Evolutionary conservation across 139 green algal species (phyloP).

Genomic region (Chlorella sp.): DNA sequence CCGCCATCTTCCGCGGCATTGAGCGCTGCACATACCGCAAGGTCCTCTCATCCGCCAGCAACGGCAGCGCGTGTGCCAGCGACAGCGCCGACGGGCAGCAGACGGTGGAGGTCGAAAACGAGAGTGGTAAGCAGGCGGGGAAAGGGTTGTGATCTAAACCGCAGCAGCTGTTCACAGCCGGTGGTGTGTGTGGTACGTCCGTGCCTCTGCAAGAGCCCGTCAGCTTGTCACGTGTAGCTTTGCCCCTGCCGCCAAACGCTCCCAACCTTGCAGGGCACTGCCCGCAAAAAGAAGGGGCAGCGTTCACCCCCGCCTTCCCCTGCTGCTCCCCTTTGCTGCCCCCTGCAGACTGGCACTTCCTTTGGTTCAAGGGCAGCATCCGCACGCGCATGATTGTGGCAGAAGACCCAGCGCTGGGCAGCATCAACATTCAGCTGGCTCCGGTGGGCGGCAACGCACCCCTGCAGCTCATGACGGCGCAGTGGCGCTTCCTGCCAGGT

Average conservation of each 20-base stretch:
- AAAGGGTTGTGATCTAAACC: background rate
- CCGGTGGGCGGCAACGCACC: slow-evolving; percentile 18
- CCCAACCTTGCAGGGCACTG: no score
- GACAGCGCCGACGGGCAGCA: background rate
- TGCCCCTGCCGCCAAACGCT: no score
- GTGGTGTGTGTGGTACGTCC: background rate
- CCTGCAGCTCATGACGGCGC: background rate
- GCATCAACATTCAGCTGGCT: slow-evolving; percentile 13
- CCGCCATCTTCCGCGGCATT: slow-evolving; percentile 44
- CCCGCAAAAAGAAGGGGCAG: no score
- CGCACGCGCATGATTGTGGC: slow-evolving; percentile 28
- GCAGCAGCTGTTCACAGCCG: no score
- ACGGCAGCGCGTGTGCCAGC: background rate
- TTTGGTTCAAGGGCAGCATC: slow-evolving; percentile 41
- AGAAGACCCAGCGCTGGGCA: slow-evolving; percentile 9
- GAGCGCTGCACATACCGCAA: slow-evolving; percentile 43
- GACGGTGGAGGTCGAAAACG: slow-evolving; percentile 32
- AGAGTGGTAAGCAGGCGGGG: background rate
- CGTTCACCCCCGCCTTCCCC: background rate
- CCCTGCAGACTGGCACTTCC: slow-evolving; percentile 36
- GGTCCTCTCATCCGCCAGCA: slow-evolving; percentile 1
- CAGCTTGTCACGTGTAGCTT: background rate
- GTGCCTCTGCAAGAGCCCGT: background rate
- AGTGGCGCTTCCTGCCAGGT: slow-evolving; percentile 11
- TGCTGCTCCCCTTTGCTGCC: background rate